These are phyloP conservation scores for Spatholobus suberectus DNA, from an alignment of 306 rosid species.

Conservation along the genomic window DNA sequence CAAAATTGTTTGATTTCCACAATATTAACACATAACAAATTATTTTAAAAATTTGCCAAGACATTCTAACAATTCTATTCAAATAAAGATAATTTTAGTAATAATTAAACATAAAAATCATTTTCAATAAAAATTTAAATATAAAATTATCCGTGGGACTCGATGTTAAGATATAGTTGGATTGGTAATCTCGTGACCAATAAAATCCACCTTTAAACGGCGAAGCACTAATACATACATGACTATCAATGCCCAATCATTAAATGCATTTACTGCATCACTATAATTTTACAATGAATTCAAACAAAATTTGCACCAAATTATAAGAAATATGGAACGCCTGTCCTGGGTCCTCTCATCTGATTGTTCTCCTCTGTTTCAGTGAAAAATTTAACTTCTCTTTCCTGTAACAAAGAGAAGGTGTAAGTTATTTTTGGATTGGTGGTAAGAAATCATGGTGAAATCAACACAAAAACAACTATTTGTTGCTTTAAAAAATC, in stretches of 20 bases:
- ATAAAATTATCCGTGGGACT: neutral
- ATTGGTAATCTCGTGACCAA: neutral
- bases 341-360: constrained; percentile 97
- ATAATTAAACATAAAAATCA: neutral
- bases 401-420: constrained; percentile 63
- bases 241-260: constrained; percentile 47
- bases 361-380: constrained; percentile 97
- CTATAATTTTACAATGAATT: constrained; percentile 61
- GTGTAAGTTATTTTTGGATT: no score
- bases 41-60: neutral
- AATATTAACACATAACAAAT: no score
- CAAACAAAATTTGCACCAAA: constrained; percentile 42
- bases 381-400: constrained; percentile 93
- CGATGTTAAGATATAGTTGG: neutral
- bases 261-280: constrained; percentile 28
- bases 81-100: neutral
- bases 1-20: neutral
- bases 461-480: no score
- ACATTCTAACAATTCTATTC: neutral
- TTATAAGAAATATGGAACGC: constrained; percentile 93
- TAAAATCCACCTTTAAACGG: constrained; percentile 46
- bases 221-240: constrained; percentile 35
- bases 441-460: no score
- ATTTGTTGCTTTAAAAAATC: no score
- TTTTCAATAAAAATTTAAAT: neutral